Evolutionary conservation across 225 moss, liverwort and hornwort species (phyloP).

Genomic region (Marchantia polymorpha): DNA sequence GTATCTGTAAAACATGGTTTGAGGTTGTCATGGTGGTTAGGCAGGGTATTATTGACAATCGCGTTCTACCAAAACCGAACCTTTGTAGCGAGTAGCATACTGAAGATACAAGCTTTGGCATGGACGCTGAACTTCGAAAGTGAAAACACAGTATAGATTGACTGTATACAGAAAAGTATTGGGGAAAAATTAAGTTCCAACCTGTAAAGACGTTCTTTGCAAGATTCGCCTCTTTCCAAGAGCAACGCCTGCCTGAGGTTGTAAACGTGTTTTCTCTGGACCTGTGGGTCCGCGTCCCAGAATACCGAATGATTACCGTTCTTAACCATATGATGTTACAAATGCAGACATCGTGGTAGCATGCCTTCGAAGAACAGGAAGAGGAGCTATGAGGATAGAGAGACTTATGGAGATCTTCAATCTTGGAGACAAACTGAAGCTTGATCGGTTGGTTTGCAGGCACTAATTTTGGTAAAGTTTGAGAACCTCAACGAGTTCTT

Average conservation of each 20-base stretch:
- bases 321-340: neutral
- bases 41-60: no score
- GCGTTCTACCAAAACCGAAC: neutral
- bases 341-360: neutral
- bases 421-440: no score
- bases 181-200: constrained; percentile 5
- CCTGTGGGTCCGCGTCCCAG: constrained; percentile 33
- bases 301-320: neutral
- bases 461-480: no score
- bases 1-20: constrained; percentile 40
- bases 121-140: neutral
- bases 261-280: constrained; percentile 94
- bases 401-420: neutral
- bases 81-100: neutral
- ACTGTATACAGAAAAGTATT: no score
- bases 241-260: constrained; percentile 83
- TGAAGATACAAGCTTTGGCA: neutral
- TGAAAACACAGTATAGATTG: no score
- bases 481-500: no score
- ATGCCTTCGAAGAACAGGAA: neutral
- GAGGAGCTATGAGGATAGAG: no score
- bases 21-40: neutral
- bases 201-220: constrained; percentile 79
- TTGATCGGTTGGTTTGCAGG: no score
- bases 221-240: constrained; percentile 58